Base-by-base conservation (phyloP, 768 basidiomycete species). In the Pulveroboletus sp. region DNA sequence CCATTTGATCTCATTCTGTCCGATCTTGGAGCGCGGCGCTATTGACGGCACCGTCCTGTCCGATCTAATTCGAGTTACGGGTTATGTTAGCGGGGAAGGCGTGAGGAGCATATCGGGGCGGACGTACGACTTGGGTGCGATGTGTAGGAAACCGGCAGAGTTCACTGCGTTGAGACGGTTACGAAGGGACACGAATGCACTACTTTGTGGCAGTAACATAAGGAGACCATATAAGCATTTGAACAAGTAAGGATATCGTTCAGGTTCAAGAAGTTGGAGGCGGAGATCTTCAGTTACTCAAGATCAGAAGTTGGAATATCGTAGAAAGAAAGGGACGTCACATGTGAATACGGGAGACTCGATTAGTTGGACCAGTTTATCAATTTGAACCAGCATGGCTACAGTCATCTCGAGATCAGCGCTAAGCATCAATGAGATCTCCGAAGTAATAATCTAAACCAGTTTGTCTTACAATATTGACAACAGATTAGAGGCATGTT, bases 331-430 rank as follows among this genome's bases (percentile, higher is more conserved):
- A 17, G 32, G 24, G 17, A 16, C 67, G 80, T 62, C 60, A 94
- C 97, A 97, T 43, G 97, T 99, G 66, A 99, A 99, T 9, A 98
- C 94, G 0, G 97, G 97, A 0, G 92, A 95, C 66, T 99, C 97
- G 51, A 99, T 94, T 2, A 99, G 77, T 65, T 98, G 95, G 10
- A 99, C 97, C 8, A 99, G 80, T 64, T 97, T 97, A 71, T 98
- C 97, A 16, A 98, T 86, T 60, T 99, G 97, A 2, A 99, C 91
- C 19, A 98, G 74, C 66, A 98, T 82, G 21, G 84, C 82, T 10
- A 98, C 95, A 3, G 95, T 98, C 56, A 98, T 90, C 67, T 99
- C 97, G 41, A 99, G 73, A 50, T 99, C 97, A 52, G 94, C 95
- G 62, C 94, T 98, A 13, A 17, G 43, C 27, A 19, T 29, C 31